Evolutionary conservation across 495 filamentous ascomycete genomes (phyloP).

Genomic region (Neurospora sp.): DNA sequence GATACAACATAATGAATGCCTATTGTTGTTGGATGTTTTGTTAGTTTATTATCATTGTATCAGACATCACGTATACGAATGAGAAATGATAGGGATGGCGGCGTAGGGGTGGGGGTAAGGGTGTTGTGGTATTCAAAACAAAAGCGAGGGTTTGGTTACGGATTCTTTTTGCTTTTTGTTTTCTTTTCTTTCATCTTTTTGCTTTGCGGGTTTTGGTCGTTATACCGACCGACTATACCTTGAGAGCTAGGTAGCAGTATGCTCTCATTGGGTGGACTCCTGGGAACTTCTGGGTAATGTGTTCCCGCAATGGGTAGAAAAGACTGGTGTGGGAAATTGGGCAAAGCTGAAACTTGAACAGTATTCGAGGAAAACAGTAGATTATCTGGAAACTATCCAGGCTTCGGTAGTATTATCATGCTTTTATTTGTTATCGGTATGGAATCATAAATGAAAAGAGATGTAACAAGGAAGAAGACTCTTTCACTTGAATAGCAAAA

Average conservation of each 20-base stretch:
- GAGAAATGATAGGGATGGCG: not conserved
- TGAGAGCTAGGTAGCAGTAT: not conserved
- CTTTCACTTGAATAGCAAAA: not conserved
- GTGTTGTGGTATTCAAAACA: not conserved
- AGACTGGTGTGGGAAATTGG: not conserved
- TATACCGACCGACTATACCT: not conserved
- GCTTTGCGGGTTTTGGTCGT: not conserved
- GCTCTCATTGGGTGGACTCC: not conserved
- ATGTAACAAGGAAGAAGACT: not conserved
- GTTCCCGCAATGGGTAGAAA: not conserved
- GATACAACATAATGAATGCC: not conserved
- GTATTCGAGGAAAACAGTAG: not conserved
- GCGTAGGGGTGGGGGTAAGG: not conserved
- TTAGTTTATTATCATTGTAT: not conserved
- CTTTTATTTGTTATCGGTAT: not conserved
- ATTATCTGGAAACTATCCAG: not conserved
- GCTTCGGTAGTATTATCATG: not conserved
- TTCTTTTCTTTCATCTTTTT: not conserved
- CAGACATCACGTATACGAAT: not conserved
- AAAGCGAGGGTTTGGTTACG: not conserved
- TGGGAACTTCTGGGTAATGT: not conserved
- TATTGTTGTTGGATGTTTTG: not conserved
- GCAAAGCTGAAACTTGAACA: not conserved
- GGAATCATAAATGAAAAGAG: not conserved
- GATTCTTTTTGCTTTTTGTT: not conserved